Base-by-base conservation (phyloP, 1,284 basidiomycete species). In the Puccinia polysora region DNA sequence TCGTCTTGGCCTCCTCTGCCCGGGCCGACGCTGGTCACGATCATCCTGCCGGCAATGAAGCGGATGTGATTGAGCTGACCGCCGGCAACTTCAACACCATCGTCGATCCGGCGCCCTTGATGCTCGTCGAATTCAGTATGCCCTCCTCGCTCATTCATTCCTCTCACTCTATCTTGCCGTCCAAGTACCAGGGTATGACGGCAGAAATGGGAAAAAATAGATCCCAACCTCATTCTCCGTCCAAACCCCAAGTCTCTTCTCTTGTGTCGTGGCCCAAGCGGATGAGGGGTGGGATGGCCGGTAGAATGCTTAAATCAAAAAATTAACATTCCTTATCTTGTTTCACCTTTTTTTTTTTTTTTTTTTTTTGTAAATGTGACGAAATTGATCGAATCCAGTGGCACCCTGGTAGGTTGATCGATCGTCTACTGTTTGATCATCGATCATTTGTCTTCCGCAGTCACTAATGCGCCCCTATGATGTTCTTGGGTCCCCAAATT, bases 81-180 rank as follows among this genome's bases (percentile, higher is more conserved):
- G 81, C 86, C 60, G 80, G 83, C 77, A 86, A 84, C 79, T 97
- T 97, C 81, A 84, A 87, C 76, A 81, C 84, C 36, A 82, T 85
- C 73, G 86, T 95, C 75, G 82, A 85, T 75, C 81, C 84, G 10
- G 89, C 91, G 78, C 80, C 87, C 49, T 83, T 97, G 75, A 88
- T 94, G 76, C 85, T 98, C 56, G 90, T 97, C 77, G 95, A 98
- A 84, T 97, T 94, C 86, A 95, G 89, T 80, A 38, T 38, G 40
- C 62, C 64, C 25, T 38, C 40, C 40, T 73, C 73, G 47, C 30
- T 28, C 5, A 36, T 28, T 20, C 56, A 15, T n/a, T 43, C 25
- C 30, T 30, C 20, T 71, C 23, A 38, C 8, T 58, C 43, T 53
- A 2, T n/a, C 20, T 15, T 10, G 12, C 12, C 7, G 30, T 20